A percentile compares a stretch with the other conserved stretches of the same genome.
Conservation (phyloP, 192 early-diverging fungal species). For the Podila horticola region DNA sequence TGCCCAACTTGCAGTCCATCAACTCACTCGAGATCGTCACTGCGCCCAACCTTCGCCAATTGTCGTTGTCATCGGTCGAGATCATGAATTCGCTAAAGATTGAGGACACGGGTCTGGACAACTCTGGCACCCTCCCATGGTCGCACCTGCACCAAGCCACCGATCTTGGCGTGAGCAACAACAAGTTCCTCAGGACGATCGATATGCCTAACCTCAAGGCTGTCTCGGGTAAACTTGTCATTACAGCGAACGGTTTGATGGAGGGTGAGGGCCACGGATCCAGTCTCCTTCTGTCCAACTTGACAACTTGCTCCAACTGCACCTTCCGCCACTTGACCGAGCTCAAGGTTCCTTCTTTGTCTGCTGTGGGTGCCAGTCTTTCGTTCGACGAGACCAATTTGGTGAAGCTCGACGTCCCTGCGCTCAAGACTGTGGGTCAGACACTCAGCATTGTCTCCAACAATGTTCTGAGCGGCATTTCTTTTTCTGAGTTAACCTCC, state of each 20-base stretch:
- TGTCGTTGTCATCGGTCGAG: slow-evolving; percentile 25
- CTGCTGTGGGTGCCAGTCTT: slow-evolving; percentile 61
- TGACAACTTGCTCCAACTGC: slow-evolving; percentile 63
- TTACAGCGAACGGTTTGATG: slow-evolving; percentile 64
- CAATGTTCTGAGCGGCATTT: slow-evolving; percentile 60
- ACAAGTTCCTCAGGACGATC: slow-evolving; percentile 61
- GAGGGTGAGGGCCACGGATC: slow-evolving; percentile 40
- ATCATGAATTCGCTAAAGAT: slow-evolving; percentile 57
- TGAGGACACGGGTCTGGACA: slow-evolving; percentile 54
- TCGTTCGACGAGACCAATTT: slow-evolving; percentile 69
- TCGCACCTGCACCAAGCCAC: slow-evolving; percentile 45
- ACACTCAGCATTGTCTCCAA: slow-evolving; percentile 70
- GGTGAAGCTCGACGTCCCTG: slow-evolving; percentile 56
- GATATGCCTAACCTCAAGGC: slow-evolving; percentile 58
- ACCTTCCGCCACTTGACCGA: slow-evolving; percentile 68
- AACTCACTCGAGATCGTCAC: slow-evolving; percentile 60
- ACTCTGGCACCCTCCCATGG: slow-evolving; percentile 51
- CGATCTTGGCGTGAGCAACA: slow-evolving; percentile 66
- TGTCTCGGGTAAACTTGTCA: slow-evolving; percentile 59
- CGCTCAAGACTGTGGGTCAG: slow-evolving; percentile 59
- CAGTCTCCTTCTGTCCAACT: slow-evolving; percentile 58
- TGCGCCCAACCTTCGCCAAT: slow-evolving; percentile 56
- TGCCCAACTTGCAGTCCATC: slow-evolving; percentile 50
- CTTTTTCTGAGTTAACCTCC: slow-evolving; percentile 61
- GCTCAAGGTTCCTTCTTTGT: slow-evolving; percentile 54